A percentile compares a stretch with the other conserved stretches of the same genome.
Conservation (phyloP, 2,329 filamentous ascomycete genomes). For the Stagonosporopsis chrysanthemi region DNA sequence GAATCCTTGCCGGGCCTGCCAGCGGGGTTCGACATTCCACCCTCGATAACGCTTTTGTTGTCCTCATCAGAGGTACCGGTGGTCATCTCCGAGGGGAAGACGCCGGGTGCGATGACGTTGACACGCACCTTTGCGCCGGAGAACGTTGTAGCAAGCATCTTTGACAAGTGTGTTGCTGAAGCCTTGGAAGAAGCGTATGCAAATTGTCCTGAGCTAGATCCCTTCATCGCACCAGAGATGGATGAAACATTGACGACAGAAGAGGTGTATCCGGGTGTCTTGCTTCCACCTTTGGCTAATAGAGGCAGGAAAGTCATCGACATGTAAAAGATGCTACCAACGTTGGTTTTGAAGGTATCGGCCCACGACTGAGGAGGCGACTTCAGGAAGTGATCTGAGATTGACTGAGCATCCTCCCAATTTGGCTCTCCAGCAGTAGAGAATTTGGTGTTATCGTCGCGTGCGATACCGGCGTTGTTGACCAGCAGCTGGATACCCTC, state of each 20-base stretch:
- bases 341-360: slow-evolving; percentile 62
- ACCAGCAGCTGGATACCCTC: slow-evolving; percentile 63
- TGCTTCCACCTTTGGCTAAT: slow-evolving; percentile 57
- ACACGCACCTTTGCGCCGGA: slow-evolving; percentile 53
- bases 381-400: slow-evolving; percentile 60
- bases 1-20: slow-evolving; percentile 48
- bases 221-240: slow-evolving; percentile 61
- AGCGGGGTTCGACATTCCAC: slow-evolving; percentile 54
- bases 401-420: slow-evolving; percentile 55
- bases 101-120: slow-evolving; percentile 54
- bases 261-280: slow-evolving; percentile 58
- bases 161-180: slow-evolving; percentile 54
- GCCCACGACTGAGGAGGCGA: slow-evolving; percentile 57
- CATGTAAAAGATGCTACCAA: slow-evolving; percentile 61
- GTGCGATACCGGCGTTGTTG: slow-evolving; percentile 62
- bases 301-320: slow-evolving; percentile 63
- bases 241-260: slow-evolving; percentile 63
- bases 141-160: slow-evolving; percentile 58
- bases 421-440: slow-evolving; percentile 59
- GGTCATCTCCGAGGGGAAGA: slow-evolving; percentile 60
- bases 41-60: slow-evolving; percentile 57
- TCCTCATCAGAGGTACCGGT: slow-evolving; percentile 54
- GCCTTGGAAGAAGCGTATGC: slow-evolving; percentile 62
- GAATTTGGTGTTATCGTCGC: slow-evolving; percentile 61
- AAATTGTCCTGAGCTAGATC: slow-evolving; percentile 58